A percentile compares a stretch with the other conserved stretches of the same genome.
These are phyloP conservation scores for Aureobasidium pullulans DNA, from an alignment of 2,329 filamentous ascomycete genomes.

Conservation along the genomic window DNA sequence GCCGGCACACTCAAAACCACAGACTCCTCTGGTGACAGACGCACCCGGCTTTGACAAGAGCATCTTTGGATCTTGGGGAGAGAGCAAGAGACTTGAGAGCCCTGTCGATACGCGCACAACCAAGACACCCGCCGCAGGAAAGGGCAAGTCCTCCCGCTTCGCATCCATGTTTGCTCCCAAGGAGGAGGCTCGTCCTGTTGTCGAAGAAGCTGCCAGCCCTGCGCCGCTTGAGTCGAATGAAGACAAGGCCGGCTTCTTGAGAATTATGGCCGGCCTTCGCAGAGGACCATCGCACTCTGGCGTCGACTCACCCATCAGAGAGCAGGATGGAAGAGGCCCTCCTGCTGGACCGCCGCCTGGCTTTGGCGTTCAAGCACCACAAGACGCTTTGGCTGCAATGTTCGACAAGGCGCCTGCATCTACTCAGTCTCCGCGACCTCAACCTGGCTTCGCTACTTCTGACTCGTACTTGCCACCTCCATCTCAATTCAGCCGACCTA, in stretches of 20 bases:
- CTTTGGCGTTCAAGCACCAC: not conserved
- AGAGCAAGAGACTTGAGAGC: slow-evolving; percentile 40
- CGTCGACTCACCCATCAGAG: slow-evolving; percentile 3
- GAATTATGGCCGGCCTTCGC: slow-evolving; percentile 74
- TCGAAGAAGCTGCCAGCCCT: slow-evolving; percentile 15
- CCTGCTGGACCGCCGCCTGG: not conserved
- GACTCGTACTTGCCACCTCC: slow-evolving; percentile 7
- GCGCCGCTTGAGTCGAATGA: slow-evolving; percentile 40
- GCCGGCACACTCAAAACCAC: slow-evolving; percentile 36
- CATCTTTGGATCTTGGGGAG: slow-evolving; percentile 57
- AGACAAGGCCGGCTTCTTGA: slow-evolving; percentile 80
- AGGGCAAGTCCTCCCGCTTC: slow-evolving; percentile 74
- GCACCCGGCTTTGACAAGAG: slow-evolving; percentile 60
- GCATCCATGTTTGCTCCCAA: slow-evolving; percentile 59
- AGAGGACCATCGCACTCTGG: slow-evolving; percentile 32
- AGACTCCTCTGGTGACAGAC: slow-evolving; percentile 58
- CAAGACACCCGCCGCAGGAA: slow-evolving; percentile 34
- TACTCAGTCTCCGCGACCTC: slow-evolving; percentile 7
- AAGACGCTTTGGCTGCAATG: slow-evolving; percentile 11
- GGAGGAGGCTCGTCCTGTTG: slow-evolving; percentile 23
- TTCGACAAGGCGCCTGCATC: slow-evolving; percentile 11
- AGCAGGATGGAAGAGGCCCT: slow-evolving; percentile 14
- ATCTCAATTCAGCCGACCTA: slow-evolving; percentile 1
- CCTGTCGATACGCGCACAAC: slow-evolving; percentile 28
- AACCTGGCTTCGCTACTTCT: not conserved